These are phyloP conservation scores for Neofusicoccum umdonicola DNA, from an alignment of 2,329 filamentous ascomycete genomes.

Conservation along the genomic window DNA sequence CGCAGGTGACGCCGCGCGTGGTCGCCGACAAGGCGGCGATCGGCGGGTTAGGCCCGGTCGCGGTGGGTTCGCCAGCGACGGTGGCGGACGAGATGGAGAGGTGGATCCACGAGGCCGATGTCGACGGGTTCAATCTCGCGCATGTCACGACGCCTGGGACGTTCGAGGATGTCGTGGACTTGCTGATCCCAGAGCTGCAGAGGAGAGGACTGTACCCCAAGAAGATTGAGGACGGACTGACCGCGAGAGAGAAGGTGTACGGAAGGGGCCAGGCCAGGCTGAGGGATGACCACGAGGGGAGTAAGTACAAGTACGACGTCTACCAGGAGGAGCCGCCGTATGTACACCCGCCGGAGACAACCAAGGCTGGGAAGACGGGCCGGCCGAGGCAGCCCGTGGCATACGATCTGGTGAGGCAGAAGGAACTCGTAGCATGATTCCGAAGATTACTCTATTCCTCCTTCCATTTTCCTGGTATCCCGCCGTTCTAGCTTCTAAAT, in stretches of 20 bases:
- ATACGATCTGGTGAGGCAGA: conserved; percentile 6
- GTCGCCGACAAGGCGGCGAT: conserved; percentile 32
- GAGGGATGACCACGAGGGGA: conserved; percentile 59
- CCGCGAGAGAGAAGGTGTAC: conserved; percentile 59
- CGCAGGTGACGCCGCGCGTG: conserved; percentile 30
- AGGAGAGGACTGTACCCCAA: conserved; percentile 34
- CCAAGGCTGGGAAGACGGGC: neutral
- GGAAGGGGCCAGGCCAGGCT: conserved; percentile 58
- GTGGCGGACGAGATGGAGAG: conserved; percentile 48
- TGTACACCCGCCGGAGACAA: neutral
- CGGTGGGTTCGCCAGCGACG: conserved; percentile 40
- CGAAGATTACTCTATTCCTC: too few species aligned
- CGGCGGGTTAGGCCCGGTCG: conserved; percentile 26
- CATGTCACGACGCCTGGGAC: conserved; percentile 46
- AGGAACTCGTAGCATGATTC: conserved; percentile 1
- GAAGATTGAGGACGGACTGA: conserved; percentile 24
- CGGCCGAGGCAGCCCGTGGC: neutral
- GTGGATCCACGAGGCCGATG: conserved; percentile 45
- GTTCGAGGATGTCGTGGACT: conserved; percentile 38
- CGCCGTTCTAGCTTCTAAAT: neutral
- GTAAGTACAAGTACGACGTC: conserved; percentile 60
- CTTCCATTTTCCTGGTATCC: neutral
- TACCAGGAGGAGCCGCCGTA: conserved; percentile 55
- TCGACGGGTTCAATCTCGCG: conserved; percentile 36
- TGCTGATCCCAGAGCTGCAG: conserved; percentile 38